These are phyloP conservation scores for Daldinia sp. DNA, from an alignment of 2,329 filamentous ascomycete species.

Conservation along the genomic window DNA sequence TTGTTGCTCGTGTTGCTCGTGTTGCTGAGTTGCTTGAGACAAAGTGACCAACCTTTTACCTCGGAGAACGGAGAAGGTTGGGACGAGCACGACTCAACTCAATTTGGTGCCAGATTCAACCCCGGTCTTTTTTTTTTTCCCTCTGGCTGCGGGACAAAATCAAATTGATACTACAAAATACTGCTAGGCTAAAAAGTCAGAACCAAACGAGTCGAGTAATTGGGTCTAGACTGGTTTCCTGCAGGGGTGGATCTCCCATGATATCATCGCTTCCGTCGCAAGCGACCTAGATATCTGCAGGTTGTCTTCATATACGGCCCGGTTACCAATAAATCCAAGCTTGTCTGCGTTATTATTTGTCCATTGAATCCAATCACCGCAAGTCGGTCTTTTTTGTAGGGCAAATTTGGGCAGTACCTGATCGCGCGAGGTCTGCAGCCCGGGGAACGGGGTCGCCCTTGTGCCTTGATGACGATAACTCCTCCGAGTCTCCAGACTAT, in stretches of 20 bases:
- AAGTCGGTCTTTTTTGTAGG: slow-evolving; percentile 15
- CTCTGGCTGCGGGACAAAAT: slow-evolving; percentile 27
- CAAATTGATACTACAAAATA: slow-evolving; percentile 7
- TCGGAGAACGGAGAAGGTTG: slow-evolving; percentile 3
- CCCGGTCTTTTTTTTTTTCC: slow-evolving; percentile 12
- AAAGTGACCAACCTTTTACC: background rate
- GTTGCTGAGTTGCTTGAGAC: slow-evolving; percentile 14
- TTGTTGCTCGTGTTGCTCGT: too few species aligned
- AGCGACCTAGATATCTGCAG: slow-evolving; percentile 29
- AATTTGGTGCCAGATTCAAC: slow-evolving; percentile 15
- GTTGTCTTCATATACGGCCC: slow-evolving; percentile 33
- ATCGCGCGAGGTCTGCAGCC: slow-evolving; percentile 15
- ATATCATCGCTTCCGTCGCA: slow-evolving; percentile 39
- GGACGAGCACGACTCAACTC: slow-evolving; percentile 1
- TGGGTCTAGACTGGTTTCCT: slow-evolving; percentile 32
- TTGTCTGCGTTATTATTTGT: slow-evolving; percentile 34
- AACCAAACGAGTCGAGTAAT: slow-evolving; percentile 5
- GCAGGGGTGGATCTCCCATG: slow-evolving; percentile 37
- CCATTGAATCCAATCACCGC: slow-evolving; percentile 18
- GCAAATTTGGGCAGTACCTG: slow-evolving; percentile 8
- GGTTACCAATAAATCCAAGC: slow-evolving; percentile 32
- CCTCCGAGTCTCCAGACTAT: slow-evolving; percentile 34
- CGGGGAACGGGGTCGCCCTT: slow-evolving; percentile 24
- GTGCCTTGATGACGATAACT: slow-evolving; percentile 30
- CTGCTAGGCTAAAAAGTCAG: slow-evolving; percentile 18